Conservation (phyloP, 495 filamentous ascomycete genomes). For the Podospora anserina region DNA sequence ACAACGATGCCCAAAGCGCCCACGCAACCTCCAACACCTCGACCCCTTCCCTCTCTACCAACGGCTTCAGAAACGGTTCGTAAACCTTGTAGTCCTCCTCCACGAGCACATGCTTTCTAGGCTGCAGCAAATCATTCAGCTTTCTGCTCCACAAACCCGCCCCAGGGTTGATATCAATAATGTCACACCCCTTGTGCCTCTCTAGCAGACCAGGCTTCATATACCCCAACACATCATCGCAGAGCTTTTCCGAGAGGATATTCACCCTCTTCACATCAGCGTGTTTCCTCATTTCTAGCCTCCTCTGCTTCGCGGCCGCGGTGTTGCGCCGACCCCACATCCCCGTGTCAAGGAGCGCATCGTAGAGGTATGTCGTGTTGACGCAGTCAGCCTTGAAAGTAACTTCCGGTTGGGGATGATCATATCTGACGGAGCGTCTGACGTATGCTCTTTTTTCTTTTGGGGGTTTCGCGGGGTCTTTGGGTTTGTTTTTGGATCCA, state of each 20-base stretch:
- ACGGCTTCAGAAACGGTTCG: slow-evolving; percentile 55
- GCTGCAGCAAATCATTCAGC: slow-evolving; percentile 68
- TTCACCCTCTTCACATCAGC: slow-evolving; percentile 38
- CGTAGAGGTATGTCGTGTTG: background rate
- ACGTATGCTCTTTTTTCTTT: background rate
- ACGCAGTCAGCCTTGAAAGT: background rate
- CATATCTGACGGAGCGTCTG: background rate
- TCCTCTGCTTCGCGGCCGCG: too few relatives aligned
- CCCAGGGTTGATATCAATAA: slow-evolving; percentile 84
- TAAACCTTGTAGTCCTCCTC: slow-evolving; percentile 59
- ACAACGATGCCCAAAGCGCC: slow-evolving; percentile 48
- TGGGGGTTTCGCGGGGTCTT: background rate
- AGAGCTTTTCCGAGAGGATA: slow-evolving; percentile 58
- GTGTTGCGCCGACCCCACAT: background rate
- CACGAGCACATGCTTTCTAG: slow-evolving; percentile 75
- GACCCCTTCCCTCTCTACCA: slow-evolving; percentile 58
- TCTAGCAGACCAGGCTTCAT: slow-evolving; percentile 47
- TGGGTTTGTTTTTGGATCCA: background rate
- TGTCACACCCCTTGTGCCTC: slow-evolving; percentile 64
- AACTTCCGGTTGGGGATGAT: background rate
- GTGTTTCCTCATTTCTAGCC: background rate
- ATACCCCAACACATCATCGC: slow-evolving; percentile 45
- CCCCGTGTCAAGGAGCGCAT: background rate
- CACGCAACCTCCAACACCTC: slow-evolving; percentile 49
- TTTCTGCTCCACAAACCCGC: slow-evolving; percentile 69